Evolutionary conservation across 148 eudicot species (phyloP).

Genomic region (Fagopyrum tataricum): DNA sequence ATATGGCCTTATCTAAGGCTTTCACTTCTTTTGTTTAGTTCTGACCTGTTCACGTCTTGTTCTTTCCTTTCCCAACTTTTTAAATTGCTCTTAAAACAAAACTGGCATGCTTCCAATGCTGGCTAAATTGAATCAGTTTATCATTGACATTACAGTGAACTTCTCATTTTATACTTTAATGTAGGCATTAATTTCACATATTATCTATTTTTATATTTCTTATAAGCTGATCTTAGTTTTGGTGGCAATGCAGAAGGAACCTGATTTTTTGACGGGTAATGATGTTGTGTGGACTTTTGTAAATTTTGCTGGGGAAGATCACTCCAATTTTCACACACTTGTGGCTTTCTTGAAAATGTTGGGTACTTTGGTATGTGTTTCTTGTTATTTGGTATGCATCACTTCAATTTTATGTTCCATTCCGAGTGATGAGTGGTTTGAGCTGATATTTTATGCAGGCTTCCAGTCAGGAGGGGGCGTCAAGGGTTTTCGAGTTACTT

Average conservation of each 20-base stretch:
- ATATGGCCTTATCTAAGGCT: not conserved
- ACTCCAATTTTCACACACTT: conserved; percentile 79
- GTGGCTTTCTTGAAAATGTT: conserved; percentile 92
- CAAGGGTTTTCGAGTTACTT: conserved; percentile 78
- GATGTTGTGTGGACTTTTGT: conserved; percentile 97
- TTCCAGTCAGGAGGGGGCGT: conserved; percentile 80
- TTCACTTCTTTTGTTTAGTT: not conserved
- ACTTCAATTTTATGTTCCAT: not conserved
- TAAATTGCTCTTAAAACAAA: not conserved
- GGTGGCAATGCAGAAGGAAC: conserved; percentile 58
- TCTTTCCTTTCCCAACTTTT: not conserved
- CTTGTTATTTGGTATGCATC: not conserved
- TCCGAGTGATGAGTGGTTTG: conserved; percentile 7
- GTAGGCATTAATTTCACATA: not conserved
- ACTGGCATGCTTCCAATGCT: not conserved
- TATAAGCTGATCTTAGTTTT: not conserved
- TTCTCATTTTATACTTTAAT: not conserved
- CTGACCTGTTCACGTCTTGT: not conserved
- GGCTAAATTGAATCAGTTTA: not conserved
- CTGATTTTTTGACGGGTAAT: conserved; percentile 88
- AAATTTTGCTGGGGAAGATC: conserved; percentile 94
- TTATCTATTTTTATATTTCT: not conserved
- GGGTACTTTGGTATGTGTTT: conserved; percentile 68
- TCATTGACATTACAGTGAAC: not conserved
- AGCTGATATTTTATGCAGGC: conserved; percentile 43